Conservation (phyloP, 495 filamentous ascomycete species). For the Hypoxylon fuscum region DNA sequence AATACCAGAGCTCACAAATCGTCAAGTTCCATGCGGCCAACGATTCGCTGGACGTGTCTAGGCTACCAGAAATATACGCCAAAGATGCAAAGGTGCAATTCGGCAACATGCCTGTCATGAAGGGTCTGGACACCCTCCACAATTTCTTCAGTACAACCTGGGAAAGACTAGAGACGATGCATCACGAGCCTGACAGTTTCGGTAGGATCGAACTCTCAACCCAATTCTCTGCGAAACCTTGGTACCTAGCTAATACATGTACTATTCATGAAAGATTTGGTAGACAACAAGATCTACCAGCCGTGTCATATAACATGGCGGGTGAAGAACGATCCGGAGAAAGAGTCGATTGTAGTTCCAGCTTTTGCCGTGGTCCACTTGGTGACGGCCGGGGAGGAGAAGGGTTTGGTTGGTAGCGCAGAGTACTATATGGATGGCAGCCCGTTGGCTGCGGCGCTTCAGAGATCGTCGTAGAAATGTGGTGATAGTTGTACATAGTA, state of each 20-base stretch:
- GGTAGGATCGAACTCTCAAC: conserved; percentile 14
- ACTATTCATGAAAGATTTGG: conserved; percentile 20
- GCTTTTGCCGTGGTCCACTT: conserved; percentile 33
- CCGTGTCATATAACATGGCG: conserved; percentile 38
- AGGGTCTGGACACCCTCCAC: conserved; percentile 21
- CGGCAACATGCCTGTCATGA: conserved; percentile 28
- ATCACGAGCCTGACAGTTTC: conserved; percentile 34
- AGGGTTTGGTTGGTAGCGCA: conserved; percentile 8
- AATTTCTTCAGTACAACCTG: conserved; percentile 30
- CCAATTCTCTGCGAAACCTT: background rate
- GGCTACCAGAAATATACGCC: conserved; percentile 19
- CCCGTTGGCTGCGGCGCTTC: conserved; percentile 24
- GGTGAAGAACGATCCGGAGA: conserved; percentile 39
- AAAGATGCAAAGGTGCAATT: conserved; percentile 29
- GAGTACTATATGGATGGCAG: conserved; percentile 31
- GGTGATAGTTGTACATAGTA: background rate
- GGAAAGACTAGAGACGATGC: conserved; percentile 35
- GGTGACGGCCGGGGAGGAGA: conserved; percentile 20
- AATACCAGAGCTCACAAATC: conserved; percentile 1
- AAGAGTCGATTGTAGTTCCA: conserved; percentile 36
- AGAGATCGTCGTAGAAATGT: conserved; percentile 20
- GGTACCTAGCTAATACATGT: too few species aligned
- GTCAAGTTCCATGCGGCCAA: conserved; percentile 24
- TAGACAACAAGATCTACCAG: conserved; percentile 38
- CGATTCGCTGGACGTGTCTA: conserved; percentile 29